These are phyloP conservation scores for Fusarium palustre DNA, from an alignment of 2,329 filamentous ascomycete species.

Conservation along the genomic window DNA sequence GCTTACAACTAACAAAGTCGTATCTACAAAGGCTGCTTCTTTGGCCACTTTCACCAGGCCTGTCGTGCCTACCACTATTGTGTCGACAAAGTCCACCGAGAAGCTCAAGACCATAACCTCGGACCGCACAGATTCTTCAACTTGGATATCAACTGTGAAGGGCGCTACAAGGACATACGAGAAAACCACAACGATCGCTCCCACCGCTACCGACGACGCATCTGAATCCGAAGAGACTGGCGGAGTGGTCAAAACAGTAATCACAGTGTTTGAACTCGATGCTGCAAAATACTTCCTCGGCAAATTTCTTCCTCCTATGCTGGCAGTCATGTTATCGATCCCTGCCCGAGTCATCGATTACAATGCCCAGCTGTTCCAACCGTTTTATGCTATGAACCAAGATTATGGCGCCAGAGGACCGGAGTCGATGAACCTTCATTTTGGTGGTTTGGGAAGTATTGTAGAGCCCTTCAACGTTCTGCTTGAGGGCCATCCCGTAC, in stretches of 20 bases:
- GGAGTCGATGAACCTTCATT: constrained; percentile 59
- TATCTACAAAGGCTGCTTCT: constrained; percentile 32
- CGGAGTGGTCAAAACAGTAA: constrained; percentile 18
- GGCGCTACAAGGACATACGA: constrained; percentile 37
- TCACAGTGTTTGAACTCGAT: constrained; percentile 37
- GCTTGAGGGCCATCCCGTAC: constrained; percentile 45
- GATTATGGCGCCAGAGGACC: constrained; percentile 54
- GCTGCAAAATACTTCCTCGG: constrained; percentile 54
- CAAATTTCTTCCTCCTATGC: constrained; percentile 57
- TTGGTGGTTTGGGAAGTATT: constrained; percentile 53
- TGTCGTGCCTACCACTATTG: constrained; percentile 32
- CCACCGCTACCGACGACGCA: constrained; percentile 23
- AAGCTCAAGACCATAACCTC: constrained; percentile 38
- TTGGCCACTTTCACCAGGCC: constrained; percentile 28
- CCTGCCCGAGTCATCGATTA: constrained; percentile 59
- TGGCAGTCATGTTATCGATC: constrained; percentile 56
- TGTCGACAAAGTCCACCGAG: constrained; percentile 22
- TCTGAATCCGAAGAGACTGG: constrained; percentile 16
- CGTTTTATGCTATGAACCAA: constrained; percentile 59
- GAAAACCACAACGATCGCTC: constrained; percentile 29
- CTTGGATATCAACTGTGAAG: constrained; percentile 35
- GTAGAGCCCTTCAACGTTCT: constrained; percentile 52
- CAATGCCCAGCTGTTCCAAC: constrained; percentile 58
- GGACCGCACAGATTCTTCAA: constrained; percentile 33
- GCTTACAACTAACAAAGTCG: constrained; percentile 25